Percentiles rank a stretch among this genome's conserved stretches.
phyloP scores from a whole-genome alignment of 2,329 filamentous ascomycete species.

The Trichophyton mentagrophytes region DNA sequence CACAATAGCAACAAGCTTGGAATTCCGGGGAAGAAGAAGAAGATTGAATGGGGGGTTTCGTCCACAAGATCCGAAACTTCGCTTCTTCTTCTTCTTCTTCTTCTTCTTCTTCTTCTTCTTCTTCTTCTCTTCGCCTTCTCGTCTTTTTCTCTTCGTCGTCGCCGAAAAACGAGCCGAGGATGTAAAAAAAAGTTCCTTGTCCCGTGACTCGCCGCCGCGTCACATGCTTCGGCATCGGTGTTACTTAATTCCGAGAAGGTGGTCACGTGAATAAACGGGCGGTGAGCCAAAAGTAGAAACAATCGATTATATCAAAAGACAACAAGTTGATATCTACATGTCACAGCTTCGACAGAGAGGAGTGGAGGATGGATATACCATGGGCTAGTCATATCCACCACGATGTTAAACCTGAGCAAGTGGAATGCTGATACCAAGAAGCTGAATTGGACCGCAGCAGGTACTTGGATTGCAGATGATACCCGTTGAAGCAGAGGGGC shows the following conservation, averaged over 20 bases:
- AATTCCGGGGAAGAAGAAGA: background rate
- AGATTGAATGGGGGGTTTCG: background rate
- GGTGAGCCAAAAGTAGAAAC: background rate
- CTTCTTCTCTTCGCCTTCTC: background rate
- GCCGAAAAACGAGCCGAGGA: background rate
- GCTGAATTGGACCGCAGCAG: too few relatives aligned
- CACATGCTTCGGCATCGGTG: background rate
- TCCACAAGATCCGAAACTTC: background rate
- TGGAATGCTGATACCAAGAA: background rate
- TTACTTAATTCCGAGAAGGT: background rate
- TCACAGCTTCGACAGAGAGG: too few relatives aligned
- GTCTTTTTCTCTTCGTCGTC: background rate
- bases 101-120: background rate
- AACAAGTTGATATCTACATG: background rate
- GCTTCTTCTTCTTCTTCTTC: background rate
- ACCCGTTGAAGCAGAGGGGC: background rate
- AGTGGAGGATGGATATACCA: too few relatives aligned
- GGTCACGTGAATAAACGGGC: background rate
- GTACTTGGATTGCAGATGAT: background rate
- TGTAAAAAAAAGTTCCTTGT: background rate
- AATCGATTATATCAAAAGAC: background rate
- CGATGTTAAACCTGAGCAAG: background rate
- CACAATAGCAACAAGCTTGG: background rate
- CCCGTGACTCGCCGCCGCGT: background rate
- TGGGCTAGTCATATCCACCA: too few relatives aligned